These are phyloP conservation scores for Raphanus hybrid DNA, from an alignment of 441 rosid genomes.

Conservation along the genomic window DNA sequence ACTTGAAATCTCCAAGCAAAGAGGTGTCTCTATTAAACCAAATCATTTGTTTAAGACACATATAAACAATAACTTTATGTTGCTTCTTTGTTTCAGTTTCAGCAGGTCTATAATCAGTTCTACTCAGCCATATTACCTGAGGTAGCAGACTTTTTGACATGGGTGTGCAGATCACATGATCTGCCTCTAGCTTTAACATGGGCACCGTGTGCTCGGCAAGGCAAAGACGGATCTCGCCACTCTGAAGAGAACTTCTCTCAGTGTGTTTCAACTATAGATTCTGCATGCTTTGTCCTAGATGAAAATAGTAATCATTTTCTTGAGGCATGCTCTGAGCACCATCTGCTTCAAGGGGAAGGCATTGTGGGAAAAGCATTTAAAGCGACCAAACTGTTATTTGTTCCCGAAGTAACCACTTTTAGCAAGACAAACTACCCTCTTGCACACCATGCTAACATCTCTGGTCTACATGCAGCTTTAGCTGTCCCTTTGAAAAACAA, in stretches of 20 bases:
- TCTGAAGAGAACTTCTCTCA: conserved; percentile 64
- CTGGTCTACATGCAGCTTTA: conserved; percentile 64
- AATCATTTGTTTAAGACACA: conserved; percentile 14
- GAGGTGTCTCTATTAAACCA: conserved; percentile 50
- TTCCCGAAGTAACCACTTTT: conserved; percentile 58
- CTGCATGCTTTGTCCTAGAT: conserved; percentile 73
- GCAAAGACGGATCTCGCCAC: conserved; percentile 76
- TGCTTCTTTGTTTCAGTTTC: conserved; percentile 38
- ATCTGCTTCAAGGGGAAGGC: conserved; percentile 72
- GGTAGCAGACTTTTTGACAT: conserved; percentile 57
- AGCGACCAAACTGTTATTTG: conserved; percentile 60
- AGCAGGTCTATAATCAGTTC: conserved; percentile 58
- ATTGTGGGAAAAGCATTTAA: conserved; percentile 75
- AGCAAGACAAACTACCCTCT: conserved; percentile 73
- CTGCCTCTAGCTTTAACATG: conserved; percentile 88
- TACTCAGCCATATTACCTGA: conserved; percentile 66
- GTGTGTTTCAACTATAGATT: conserved; percentile 75
- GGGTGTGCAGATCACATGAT: conserved; percentile 59
- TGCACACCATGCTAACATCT: conserved; percentile 81
- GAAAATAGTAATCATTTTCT: conserved; percentile 51
- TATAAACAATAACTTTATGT: neutral
- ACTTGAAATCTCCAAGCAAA: conserved; percentile 54
- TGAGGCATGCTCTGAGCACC: conserved; percentile 83
- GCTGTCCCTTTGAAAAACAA: conserved; percentile 64
- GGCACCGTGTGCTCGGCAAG: conserved; percentile 73